Conservation (phyloP, 1,139 yeast genomes). For the Taphrina betulina region DNA sequence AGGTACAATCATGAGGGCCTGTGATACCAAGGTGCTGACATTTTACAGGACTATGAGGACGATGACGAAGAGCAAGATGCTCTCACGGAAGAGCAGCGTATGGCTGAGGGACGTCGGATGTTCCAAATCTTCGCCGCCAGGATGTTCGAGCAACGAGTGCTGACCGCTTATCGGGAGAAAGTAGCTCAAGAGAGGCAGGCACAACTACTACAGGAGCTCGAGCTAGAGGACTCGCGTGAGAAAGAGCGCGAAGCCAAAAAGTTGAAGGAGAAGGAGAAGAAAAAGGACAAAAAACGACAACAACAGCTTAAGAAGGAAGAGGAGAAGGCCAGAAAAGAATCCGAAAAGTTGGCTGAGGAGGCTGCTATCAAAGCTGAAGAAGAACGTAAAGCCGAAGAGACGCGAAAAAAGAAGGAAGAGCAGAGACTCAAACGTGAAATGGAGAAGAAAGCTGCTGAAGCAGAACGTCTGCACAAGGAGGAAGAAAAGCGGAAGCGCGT, state of each 20-base stretch:
- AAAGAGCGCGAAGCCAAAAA: slow-evolving; percentile 72
- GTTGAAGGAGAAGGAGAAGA: slow-evolving; percentile 68
- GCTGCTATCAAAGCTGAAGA: slow-evolving; percentile 54
- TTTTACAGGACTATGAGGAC: slow-evolving; percentile 35
- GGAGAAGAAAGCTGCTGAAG: slow-evolving; percentile 46
- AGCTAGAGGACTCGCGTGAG: slow-evolving; percentile 68
- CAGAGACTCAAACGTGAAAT: slow-evolving; percentile 51
- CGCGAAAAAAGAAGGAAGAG: slow-evolving; percentile 56
- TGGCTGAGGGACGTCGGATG: slow-evolving; percentile 73
- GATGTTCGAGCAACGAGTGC: slow-evolving; percentile 67
- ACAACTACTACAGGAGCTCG: slow-evolving; percentile 72
- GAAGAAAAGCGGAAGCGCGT: slow-evolving; percentile 52
- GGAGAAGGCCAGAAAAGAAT: slow-evolving; percentile 61
- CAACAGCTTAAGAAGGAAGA: slow-evolving; percentile 74
- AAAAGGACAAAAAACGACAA: slow-evolving; percentile 71
- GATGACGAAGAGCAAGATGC: slow-evolving; percentile 47
- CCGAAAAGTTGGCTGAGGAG: slow-evolving; percentile 54
- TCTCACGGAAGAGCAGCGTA: slow-evolving; percentile 61
- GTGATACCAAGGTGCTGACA: slow-evolving; percentile 40
- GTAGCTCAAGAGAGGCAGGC: slow-evolving; percentile 72
- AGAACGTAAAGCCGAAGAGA: slow-evolving; percentile 51
- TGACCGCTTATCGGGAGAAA: slow-evolving; percentile 70
- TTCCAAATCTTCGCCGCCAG: slow-evolving; percentile 74
- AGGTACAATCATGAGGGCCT: slow-evolving; percentile 39
- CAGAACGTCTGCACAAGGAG: slow-evolving; percentile 42